Base-by-base conservation (phyloP, 768 basidiomycete genomes). In the Austroboletus festivus region DNA sequence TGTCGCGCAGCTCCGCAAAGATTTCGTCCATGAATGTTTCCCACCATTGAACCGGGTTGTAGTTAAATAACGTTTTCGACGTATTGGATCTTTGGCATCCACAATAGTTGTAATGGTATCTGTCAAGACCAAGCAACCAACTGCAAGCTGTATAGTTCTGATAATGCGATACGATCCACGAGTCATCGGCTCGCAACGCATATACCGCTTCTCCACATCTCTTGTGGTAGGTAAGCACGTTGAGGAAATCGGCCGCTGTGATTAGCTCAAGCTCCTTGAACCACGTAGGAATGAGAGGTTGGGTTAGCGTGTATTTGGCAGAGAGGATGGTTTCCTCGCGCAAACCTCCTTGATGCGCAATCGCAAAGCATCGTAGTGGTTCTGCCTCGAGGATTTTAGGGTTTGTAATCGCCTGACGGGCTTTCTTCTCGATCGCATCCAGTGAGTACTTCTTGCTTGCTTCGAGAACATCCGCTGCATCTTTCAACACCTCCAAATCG, bases 301-400 rank as follows among this genome's bases (percentile, higher is more conserved):
- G 46, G 21, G 53, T 44, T 43, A 72, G 47, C 6, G 69, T 65
- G 23, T 54, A 48, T 18, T 50, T 61, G 5, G 70, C 67, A n/a
- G 71, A 65, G 3, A 61, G 47, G 5, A 54, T 28, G 0, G 62
- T 61, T 33, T 69, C 59, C 5, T 55, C 52, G n/a, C 44, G 44
- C 30, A 65, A 47, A 1, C 47, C 24, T 12, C 61, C 63, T 13
- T 48, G 58, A 40, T 55, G 53, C 1, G 68, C 67, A 5, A 71
- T 59, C 1, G 64, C 68, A 46, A 65, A 71, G 18, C 62, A 59
- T 1, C 63, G 59, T 10, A 72, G 16, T 0, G 70, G 54, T 4
- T 61, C 58, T 3, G 19, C 46, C 5, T 62, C 50, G 10, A 60
- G 26, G 18, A 63, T 40, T 16, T 61, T 46, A 1, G 63, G 58